Evolutionary conservation across 2,329 filamentous ascomycete species (phyloP).

Genomic region (Cryphonectria carpinicola): DNA sequence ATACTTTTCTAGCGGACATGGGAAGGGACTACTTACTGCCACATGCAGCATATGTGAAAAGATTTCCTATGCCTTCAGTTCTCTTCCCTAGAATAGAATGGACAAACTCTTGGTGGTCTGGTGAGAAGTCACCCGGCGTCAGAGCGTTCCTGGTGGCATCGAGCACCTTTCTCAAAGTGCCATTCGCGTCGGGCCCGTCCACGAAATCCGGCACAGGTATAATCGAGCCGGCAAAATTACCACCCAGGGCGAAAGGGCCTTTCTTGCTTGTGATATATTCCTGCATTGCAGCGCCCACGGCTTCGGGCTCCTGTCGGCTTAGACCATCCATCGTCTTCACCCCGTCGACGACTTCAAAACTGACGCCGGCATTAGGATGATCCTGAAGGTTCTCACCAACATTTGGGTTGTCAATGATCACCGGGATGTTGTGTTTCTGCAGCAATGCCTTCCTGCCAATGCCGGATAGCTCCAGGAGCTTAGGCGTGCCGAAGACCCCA

Average conservation of each 20-base stretch:
- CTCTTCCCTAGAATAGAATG: no score
- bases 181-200: no score
- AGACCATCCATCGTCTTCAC: constrained; percentile 33
- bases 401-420: constrained; percentile 11
- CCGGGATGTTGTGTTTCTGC: not conserved
- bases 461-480: constrained; percentile 33
- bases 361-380: constrained; percentile 28
- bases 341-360: constrained; percentile 33
- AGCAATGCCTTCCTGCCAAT: constrained; percentile 20
- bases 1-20: no score
- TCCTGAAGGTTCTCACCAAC: constrained; percentile 26
- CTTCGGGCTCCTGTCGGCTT: constrained; percentile 22
- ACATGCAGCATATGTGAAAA: no score
- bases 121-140: no score
- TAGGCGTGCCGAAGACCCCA: constrained; percentile 31
- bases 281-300: constrained; percentile 23
- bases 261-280: constrained; percentile 31
- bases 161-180: no score
- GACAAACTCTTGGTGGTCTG: no score
- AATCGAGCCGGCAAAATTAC: constrained; percentile 37
- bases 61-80: no score
- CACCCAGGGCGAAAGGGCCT: constrained; percentile 32
- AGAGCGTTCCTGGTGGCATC: no score
- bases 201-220: no score
- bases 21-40: no score